Evolutionary conservation across 1,284 basidiomycete species (phyloP).

Genomic region (Paramarasmius palmivorus): DNA sequence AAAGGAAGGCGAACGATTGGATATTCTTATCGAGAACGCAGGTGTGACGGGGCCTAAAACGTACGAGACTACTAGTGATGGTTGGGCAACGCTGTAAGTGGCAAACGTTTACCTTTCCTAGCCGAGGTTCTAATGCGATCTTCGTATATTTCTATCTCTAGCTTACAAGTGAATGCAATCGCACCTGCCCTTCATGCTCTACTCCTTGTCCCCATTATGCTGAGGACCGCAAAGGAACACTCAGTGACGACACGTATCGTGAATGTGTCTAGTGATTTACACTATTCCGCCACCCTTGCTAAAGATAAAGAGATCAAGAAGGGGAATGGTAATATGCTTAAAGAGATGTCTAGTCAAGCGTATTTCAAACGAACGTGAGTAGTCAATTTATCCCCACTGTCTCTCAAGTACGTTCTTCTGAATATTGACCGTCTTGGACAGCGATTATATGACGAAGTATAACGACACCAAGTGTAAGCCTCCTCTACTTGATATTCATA

Average conservation of each 20-base stretch:
- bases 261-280: conserved; percentile 38
- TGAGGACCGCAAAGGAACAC: conserved; percentile 32
- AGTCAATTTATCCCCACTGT: conserved; percentile 17
- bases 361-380: conserved; percentile 26
- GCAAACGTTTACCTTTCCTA: not conserved
- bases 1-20: conserved; percentile 35
- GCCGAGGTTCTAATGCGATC: not conserved
- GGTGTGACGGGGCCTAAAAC: conserved; percentile 19
- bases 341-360: conserved; percentile 29
- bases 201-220: conserved; percentile 42
- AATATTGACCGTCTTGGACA: not conserved
- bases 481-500: not conserved
- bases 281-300: conserved; percentile 27
- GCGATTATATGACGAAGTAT: not conserved
- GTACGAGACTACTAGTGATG: conserved; percentile 32
- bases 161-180: conserved; percentile 45
- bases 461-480: conserved; percentile 34
- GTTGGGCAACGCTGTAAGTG: conserved; percentile 38
- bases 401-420: too few species aligned
- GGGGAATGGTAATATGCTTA: conserved; percentile 26
- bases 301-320: conserved; percentile 23
- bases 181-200: conserved; percentile 37
- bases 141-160: conserved; percentile 16
- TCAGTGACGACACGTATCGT: conserved; percentile 33
- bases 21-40: conserved; percentile 44